A percentile compares a stretch with the other conserved stretches of the same genome.
Evolutionary conservation across 1,284 basidiomycete species (phyloP).

Genomic region (Cutaneotrichosporon sp.): DNA sequence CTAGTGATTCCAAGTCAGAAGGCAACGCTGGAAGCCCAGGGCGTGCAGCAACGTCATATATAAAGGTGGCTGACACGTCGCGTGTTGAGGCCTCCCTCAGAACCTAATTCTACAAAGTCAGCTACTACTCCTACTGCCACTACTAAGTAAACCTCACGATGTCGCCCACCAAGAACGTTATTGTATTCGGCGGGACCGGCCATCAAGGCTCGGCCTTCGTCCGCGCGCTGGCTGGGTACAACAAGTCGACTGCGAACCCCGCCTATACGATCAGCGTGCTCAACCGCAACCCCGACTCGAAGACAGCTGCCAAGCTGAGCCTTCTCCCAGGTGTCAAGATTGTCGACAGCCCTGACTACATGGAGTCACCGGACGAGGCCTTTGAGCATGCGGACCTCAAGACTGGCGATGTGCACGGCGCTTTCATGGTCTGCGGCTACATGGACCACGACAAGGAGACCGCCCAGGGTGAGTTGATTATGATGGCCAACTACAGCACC

Average conservation of each 20-base stretch:
- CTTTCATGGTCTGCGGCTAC: constrained; percentile 29
- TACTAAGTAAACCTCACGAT: background rate
- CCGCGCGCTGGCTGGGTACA: constrained; percentile 22
- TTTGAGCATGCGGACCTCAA: constrained; percentile 18
- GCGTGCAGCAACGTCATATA: no score
- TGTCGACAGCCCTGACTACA: constrained; percentile 21
- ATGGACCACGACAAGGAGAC: constrained; percentile 19
- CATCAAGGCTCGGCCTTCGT: constrained; percentile 29
- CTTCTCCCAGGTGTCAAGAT: constrained; percentile 27
- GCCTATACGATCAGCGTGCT: constrained; percentile 27
- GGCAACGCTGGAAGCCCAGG: no score
- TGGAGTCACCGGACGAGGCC: constrained; percentile 23
- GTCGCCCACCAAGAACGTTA: constrained; percentile 17
- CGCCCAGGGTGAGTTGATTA: constrained; percentile 25
- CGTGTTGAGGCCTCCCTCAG: no score
- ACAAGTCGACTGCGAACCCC: constrained; percentile 5
- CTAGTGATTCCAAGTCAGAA: no score
- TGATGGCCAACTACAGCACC: background rate
- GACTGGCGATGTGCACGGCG: constrained; percentile 24
- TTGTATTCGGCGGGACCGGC: constrained; percentile 34
- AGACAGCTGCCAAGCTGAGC: background rate
- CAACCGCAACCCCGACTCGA: constrained; percentile 13
- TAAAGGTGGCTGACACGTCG: no score
- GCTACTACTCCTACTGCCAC: background rate
- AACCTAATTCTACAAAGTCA: background rate